Percentiles rank a stretch among this genome's conserved stretches.
phyloP scores from a whole-genome alignment of 768 basidiomycete genomes.

The Brasilioporus rufonigricans region DNA sequence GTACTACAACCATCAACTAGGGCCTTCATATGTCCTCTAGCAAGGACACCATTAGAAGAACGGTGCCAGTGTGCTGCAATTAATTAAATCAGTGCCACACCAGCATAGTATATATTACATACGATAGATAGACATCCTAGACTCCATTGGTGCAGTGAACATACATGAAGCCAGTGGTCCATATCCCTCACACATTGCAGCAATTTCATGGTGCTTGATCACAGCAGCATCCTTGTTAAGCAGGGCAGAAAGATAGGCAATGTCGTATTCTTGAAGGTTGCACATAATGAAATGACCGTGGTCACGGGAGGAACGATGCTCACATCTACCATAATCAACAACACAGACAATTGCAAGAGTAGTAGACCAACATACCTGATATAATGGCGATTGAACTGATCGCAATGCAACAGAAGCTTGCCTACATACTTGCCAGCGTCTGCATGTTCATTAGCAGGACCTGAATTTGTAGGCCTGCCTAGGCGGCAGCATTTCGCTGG shows the following conservation, averaged over 20 bases:
- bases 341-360: too few species aligned
- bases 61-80: neutral
- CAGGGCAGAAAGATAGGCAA: neutral
- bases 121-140: neutral
- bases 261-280: slow-evolving; percentile 5
- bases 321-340: neutral
- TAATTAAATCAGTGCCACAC: too few species aligned
- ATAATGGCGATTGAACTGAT: neutral
- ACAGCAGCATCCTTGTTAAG: neutral
- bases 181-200: neutral
- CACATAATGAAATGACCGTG: neutral
- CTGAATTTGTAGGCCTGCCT: too few species aligned
- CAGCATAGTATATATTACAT: neutral
- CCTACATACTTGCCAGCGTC: too few species aligned
- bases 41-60: neutral
- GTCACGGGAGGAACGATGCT: neutral
- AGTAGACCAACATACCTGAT: neutral
- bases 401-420: neutral
- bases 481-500: too few species aligned
- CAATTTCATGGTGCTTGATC: neutral
- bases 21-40: neutral
- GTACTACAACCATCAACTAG: neutral
- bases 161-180: neutral
- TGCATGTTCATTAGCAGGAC: too few species aligned
- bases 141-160: neutral